Percentiles rank a stretch among this genome's conserved stretches.
Evolutionary conservation across 192 early-diverging fungal genomes (phyloP).

Genomic region (Coemansia sp.): DNA sequence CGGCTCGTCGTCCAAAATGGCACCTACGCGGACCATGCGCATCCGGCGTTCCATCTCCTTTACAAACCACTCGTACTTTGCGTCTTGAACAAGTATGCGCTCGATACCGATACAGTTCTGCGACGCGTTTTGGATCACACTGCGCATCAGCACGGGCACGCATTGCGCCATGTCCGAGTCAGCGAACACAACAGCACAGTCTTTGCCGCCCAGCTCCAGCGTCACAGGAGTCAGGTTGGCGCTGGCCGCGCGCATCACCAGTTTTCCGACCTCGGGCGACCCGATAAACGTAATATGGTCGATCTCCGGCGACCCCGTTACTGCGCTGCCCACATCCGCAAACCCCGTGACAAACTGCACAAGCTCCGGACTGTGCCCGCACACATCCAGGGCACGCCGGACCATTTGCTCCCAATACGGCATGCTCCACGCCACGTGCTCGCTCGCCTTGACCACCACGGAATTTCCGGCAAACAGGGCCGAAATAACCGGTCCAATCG

Average conservation of each 20-base stretch:
- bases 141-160: conserved; percentile 74
- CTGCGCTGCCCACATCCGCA: conserved; percentile 75
- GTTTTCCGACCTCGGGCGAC: conserved; percentile 76
- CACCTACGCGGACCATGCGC: conserved; percentile 64
- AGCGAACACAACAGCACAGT: conserved; percentile 77
- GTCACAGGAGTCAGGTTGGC: conserved; percentile 74
- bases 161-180: conserved; percentile 70
- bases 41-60: conserved; percentile 62
- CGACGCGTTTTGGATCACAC: conserved; percentile 83
- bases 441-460: conserved; percentile 80
- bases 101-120: conserved; percentile 92
- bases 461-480: conserved; percentile 85
- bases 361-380: conserved; percentile 76
- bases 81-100: conserved; percentile 73
- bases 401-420: conserved; percentile 66
- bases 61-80: conserved; percentile 68
- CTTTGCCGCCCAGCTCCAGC: conserved; percentile 91
- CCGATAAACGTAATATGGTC: conserved; percentile 88
- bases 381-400: conserved; percentile 61
- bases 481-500: conserved; percentile 76
- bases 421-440: conserved; percentile 83
- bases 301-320: conserved; percentile 60
- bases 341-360: conserved; percentile 80
- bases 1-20: conserved; percentile 64
- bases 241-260: conserved; percentile 73